Conservation (phyloP, 352 stramenopile species). For the Thraustochytrium sp. region DNA sequence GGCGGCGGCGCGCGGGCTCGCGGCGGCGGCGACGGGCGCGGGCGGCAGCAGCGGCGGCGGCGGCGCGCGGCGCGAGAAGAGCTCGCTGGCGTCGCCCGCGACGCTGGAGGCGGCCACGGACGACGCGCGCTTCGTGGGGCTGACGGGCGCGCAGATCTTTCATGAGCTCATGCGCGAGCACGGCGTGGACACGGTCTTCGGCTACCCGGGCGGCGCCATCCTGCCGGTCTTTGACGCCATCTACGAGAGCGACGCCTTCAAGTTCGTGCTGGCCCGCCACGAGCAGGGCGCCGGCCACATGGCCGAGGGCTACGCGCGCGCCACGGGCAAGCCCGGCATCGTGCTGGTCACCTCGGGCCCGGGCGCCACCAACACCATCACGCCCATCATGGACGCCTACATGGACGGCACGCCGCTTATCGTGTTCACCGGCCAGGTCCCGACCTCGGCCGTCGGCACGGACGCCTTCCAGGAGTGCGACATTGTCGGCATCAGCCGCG, state of each 20-base stretch:
- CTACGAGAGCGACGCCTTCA: conserved; percentile 55
- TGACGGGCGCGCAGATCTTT: conserved; percentile 51
- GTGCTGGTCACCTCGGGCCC: conserved; percentile 76
- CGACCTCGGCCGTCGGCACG: conserved; percentile 66
- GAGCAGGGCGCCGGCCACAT: conserved; percentile 46
- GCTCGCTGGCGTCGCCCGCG: neutral
- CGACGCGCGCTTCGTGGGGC: conserved; percentile 54
- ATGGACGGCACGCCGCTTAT: conserved; percentile 81
- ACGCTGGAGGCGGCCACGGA: neutral
- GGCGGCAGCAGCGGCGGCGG: no score
- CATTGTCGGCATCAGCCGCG: conserved; percentile 62
- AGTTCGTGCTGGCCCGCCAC: conserved; percentile 46
- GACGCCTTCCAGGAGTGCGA: conserved; percentile 77
- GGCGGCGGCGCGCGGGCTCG: no score
- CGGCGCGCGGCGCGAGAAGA: neutral
- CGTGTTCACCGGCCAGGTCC: conserved; percentile 77
- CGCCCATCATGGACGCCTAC: conserved; percentile 71
- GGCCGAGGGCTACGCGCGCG: conserved; percentile 46
- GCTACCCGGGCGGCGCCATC: conserved; percentile 73
- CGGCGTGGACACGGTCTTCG: conserved; percentile 71
- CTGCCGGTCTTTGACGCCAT: conserved; percentile 77
- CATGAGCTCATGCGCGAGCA: conserved; percentile 49
- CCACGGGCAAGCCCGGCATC: conserved; percentile 57
- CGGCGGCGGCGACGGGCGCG: no score
- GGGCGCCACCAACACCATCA: conserved; percentile 78